Conservation (phyloP, 2,329 filamentous ascomycete species). For the Calonectria crousiana region DNA sequence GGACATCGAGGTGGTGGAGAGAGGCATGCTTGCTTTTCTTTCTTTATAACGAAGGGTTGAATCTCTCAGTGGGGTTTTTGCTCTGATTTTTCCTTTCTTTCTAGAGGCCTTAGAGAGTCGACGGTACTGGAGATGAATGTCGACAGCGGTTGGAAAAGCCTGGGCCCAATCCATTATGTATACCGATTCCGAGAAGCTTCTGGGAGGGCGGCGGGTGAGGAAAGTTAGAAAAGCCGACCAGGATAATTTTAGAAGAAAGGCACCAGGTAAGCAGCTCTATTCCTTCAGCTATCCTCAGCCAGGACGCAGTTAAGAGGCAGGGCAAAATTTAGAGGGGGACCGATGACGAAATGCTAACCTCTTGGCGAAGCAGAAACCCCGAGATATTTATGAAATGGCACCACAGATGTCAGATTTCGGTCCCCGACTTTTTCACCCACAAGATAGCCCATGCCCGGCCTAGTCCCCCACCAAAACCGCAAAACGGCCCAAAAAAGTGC, state of each 20-base stretch:
- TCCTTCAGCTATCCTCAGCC: conserved; percentile 12
- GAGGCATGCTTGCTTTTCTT: conserved; percentile 33
- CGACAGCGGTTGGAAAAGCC: neutral
- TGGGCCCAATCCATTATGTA: conserved; percentile 1
- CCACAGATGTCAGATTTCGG: conserved; percentile 15
- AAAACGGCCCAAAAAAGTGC: neutral
- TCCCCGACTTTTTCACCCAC: conserved; percentile 1
- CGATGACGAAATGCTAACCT: neutral
- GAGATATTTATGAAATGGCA: conserved; percentile 19
- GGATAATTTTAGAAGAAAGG: conserved; percentile 1
- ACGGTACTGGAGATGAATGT: neutral
- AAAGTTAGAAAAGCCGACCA: neutral
- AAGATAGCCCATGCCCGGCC: conserved; percentile 8
- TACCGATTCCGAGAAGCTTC: neutral
- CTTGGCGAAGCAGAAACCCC: conserved; percentile 1
- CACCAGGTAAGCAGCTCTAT: conserved; percentile 5
- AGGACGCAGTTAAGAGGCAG: neutral
- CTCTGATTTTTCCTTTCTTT: neutral
- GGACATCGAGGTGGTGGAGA: conserved; percentile 36
- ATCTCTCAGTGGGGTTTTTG: neutral
- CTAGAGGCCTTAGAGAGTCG: neutral
- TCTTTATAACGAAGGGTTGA: neutral
- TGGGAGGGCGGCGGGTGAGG: neutral
- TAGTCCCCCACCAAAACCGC: neutral
- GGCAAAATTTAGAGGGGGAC: conserved; percentile 1